phyloP scores from a whole-genome alignment of 129 eudicot genomes.

The Silybum marianum region DNA sequence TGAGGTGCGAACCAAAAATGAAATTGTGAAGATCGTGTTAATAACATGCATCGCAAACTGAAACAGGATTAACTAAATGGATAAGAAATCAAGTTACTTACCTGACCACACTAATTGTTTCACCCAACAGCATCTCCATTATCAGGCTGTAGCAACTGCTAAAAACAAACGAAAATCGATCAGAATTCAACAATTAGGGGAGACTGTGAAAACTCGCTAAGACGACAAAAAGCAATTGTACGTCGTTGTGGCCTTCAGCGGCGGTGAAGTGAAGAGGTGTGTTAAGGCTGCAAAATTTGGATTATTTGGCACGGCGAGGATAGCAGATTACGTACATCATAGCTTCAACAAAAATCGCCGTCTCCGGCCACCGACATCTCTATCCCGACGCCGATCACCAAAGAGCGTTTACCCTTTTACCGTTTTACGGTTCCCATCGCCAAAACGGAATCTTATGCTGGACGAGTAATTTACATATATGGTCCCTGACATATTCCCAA shows the following conservation, averaged over 20 bases:
- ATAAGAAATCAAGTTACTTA: constrained; percentile 6
- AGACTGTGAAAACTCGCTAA: neutral
- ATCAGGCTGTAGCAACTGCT: neutral
- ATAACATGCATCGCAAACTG: constrained; percentile 1
- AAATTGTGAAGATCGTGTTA: neutral
- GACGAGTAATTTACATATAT: neutral
- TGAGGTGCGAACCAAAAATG: neutral
- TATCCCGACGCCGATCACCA: neutral
- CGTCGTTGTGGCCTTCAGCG: neutral
- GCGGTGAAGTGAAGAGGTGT: too few relatives aligned
- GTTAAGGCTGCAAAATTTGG: too few relatives aligned
- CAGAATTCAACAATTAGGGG: neutral
- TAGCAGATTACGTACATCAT: neutral
- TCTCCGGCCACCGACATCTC: constrained; percentile 5
- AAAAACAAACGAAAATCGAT: constrained; percentile 8
- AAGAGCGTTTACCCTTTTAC: neutral
- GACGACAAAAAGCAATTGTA: too few relatives aligned
- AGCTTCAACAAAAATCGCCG: neutral
- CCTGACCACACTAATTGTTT: neutral
- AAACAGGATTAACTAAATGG: neutral
- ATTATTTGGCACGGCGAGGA: neutral
- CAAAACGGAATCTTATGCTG: neutral
- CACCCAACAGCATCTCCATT: neutral
- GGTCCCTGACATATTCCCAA: neutral
- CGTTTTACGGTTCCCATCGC: neutral